Base-by-base conservation (phyloP, 805 yeast species). In the Saturnispora saitoi region DNA sequence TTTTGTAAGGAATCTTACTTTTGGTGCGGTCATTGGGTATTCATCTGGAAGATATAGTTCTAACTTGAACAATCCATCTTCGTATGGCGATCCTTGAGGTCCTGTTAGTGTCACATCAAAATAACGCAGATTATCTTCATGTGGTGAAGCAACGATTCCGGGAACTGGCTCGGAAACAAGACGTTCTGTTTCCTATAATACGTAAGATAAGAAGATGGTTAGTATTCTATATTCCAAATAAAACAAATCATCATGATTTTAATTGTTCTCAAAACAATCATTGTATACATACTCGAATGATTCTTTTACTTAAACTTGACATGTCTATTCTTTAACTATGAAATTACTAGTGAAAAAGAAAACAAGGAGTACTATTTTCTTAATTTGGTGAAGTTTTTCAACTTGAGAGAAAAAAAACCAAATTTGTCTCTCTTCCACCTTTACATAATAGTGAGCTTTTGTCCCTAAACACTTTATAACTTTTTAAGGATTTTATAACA, bases 11-110 rank as follows among this genome's bases (percentile, higher is more conserved):
- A 93, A 93, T 50, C 99, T 76, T 47, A 93, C 95, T 63, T 89
- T 90, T 45, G 99, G 99, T 0, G 99, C 95, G 60, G 87, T 88
- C 97, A 91, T 85, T 11, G 99, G 99, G 65, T 93, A 93, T 62
- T 93, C 99, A 61, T 93, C 97, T 2, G 99, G 98, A 54, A 93
- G 68, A 62, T 76, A 93, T 54, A 93, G 71, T 65, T 93, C 99
- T 51, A 93, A 70, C 56, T 83, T 74, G 70, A 93, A 93, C 48
- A 68, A 64, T n/a, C 89, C 88, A 47, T 67, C 61, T 61, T 91
- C 96, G 62, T 91, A 93, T 1, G 99, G 98, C 1, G 95, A 86
- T 47, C 84, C 83, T 29, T 76, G 72, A 9, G 99, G 99, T 0
- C 99, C 99, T 51, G 86, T 88, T 52, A 93, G 83, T 2, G 86